phyloP scores from a whole-genome alignment of 352 stramenopile genomes.

The Phytophthora sp. region DNA sequence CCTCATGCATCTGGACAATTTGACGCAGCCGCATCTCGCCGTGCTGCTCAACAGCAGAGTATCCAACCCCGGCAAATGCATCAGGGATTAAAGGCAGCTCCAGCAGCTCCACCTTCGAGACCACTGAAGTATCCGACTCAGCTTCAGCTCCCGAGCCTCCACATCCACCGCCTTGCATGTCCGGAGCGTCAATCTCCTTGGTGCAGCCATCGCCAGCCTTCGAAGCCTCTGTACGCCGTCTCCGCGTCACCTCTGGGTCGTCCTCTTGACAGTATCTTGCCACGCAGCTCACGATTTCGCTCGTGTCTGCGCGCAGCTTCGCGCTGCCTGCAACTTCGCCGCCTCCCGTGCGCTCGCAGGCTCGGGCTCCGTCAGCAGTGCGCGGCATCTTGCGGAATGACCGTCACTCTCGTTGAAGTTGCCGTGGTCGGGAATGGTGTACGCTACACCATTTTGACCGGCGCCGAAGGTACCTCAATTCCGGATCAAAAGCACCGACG shows the following conservation, averaged over 20 bases:
- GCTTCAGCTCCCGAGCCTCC: too few relatives aligned
- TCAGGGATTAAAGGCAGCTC: not conserved
- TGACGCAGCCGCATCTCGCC: slow-evolving; percentile 8
- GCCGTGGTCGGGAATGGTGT: not conserved
- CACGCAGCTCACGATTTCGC: slow-evolving; percentile 10
- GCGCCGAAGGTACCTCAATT: not conserved
- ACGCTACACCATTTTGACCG: not conserved
- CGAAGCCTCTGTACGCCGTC: not conserved
- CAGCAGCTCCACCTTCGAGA: too few relatives aligned
- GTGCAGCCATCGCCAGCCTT: too few relatives aligned
- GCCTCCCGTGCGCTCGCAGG: not conserved
- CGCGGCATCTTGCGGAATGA: slow-evolving; percentile 29
- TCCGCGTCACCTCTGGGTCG: not conserved
- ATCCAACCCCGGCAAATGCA: not conserved
- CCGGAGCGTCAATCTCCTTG: too few relatives aligned
- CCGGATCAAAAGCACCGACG: slow-evolving; percentile 1
- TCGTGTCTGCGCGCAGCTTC: slow-evolving; percentile 19
- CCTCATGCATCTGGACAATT: not conserved
- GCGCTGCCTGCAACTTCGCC: not conserved
- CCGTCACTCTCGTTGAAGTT: slow-evolving; percentile 31
- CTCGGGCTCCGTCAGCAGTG: not conserved
- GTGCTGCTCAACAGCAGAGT: slow-evolving; percentile 10
- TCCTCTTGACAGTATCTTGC: slow-evolving; percentile 2
- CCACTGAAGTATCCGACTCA: too few relatives aligned
- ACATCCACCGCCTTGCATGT: too few relatives aligned